Conservation (phyloP, 345 rosid species). For the Salix arbutifolia region DNA sequence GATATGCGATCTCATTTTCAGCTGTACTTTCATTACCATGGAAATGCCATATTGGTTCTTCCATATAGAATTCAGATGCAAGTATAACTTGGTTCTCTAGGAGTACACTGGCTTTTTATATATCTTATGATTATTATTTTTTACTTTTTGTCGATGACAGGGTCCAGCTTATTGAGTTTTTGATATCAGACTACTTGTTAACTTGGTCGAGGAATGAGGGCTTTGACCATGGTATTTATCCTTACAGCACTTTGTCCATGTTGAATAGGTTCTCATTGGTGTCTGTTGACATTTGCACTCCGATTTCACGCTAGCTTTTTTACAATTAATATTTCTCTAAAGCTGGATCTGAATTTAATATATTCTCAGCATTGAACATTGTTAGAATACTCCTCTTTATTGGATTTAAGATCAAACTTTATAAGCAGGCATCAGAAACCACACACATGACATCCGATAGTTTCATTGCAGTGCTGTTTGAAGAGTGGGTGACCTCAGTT, state of each 20-base stretch:
- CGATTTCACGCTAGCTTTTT: background rate
- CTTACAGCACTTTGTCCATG: background rate
- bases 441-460: conserved; percentile 1
- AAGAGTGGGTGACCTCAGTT: conserved; percentile 69
- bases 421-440: background rate
- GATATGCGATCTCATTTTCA: background rate
- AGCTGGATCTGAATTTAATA: background rate
- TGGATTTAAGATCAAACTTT: background rate
- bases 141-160: conserved; percentile 33
- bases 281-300: background rate
- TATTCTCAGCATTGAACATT: background rate
- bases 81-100: background rate
- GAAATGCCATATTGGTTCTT: background rate
- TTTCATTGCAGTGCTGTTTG: conserved; percentile 53
- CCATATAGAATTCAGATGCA: background rate
- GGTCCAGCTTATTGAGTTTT: conserved; percentile 80
- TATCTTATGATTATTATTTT: background rate
- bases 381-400: too few species aligned
- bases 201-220: conserved; percentile 49
- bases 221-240: conserved; percentile 53
- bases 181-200: conserved; percentile 57
- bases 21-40: background rate
- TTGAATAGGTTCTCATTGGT: background rate
- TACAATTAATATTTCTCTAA: background rate
- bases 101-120: background rate